Evolutionary conservation across 176 grass and related monocot species (phyloP).

Genomic region (Eragrostis nindensis): DNA sequence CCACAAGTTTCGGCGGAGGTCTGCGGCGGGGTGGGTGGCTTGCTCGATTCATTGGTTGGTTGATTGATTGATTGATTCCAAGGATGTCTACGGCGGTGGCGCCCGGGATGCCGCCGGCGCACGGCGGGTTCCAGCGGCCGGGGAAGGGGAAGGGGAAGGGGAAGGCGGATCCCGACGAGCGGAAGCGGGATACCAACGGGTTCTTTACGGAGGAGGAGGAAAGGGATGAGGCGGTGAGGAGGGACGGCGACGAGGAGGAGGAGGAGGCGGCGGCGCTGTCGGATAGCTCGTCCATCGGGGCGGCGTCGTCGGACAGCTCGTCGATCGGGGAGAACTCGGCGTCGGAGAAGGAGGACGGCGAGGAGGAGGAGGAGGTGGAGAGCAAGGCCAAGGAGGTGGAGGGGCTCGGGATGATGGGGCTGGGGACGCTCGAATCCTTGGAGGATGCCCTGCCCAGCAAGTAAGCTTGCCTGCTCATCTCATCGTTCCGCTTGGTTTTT

Average conservation of each 20-base stretch:
- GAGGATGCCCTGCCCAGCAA: slow-evolving; percentile 66
- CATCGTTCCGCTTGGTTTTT: no score
- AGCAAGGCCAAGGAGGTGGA: slow-evolving; percentile 23
- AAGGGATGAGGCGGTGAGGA: not conserved
- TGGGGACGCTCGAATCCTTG: slow-evolving; percentile 53
- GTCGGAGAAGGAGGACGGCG: slow-evolving; percentile 42
- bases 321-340: slow-evolving; percentile 53
- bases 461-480: slow-evolving; percentile 30
- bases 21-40: not conserved
- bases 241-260: not conserved
- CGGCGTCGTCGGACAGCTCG: slow-evolving; percentile 54
- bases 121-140: slow-evolving; percentile 29
- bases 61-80: not conserved
- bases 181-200: slow-evolving; percentile 10
- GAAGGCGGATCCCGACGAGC: slow-evolving; percentile 15
- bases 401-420: slow-evolving; percentile 27
- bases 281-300: slow-evolving; percentile 48
- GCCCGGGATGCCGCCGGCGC: slow-evolving; percentile 34
- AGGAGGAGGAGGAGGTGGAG: slow-evolving; percentile 34
- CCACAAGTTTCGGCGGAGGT: not conserved
- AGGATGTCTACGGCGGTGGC: slow-evolving; percentile 41
- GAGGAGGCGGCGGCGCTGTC: slow-evolving; percentile 33
- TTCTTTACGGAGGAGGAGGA: not conserved
- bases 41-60: not conserved
- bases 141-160: slow-evolving; percentile 34